Evolutionary conservation across 768 basidiomycete genomes (phyloP), one percentile per base, ranked within the genome.

Genomic region (Pleurotus eryngii): DNA sequence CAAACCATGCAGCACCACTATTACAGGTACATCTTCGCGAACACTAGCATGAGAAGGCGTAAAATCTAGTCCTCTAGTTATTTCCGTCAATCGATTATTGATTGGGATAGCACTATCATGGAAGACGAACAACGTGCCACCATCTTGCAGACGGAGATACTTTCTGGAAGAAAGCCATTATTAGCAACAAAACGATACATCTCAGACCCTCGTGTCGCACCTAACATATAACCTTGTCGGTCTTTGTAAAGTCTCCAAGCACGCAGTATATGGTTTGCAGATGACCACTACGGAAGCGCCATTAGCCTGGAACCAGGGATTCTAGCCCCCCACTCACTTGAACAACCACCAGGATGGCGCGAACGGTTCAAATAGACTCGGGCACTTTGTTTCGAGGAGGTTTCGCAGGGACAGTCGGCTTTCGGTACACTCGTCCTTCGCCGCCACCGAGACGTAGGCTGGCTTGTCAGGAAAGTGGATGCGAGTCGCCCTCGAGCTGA

Each of bases 211-310:
- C 2, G 43, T 18, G 38, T 60, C 74, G 58, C 56, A 80, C 85
- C 85, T 76, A 49, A 66, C 87, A 89, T 56, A 70, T 72, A 57
- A 89, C 75, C 40, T 68, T 70, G 66, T 87, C 82, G 35, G 73
- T 71, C 57, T 77, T 78, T 2, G 83, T 80, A 61, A 87, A 86
- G 64, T 87, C 77, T 3, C 84, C 85, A 4, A 82, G 27, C 1
- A 84, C 83, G 54, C 79, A 81, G 54, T 84, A 85, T 14, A 81
- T 65, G 1, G 86, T 87, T 61, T 87, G 86, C 8, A 86, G 61
- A 66, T 89, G 85, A 3, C 84, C 85, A 65, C 85, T 86, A 57
- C 35, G 17, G 26, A 35, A 35, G 30, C 30, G 27, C 18, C 30
- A 42, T 30, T 40, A 40, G 20, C n/a, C 37, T 37, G 20, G 11